phyloP scores from a whole-genome alignment of 208 protist genomes.

The Herpetomonas tarakana region DNA sequence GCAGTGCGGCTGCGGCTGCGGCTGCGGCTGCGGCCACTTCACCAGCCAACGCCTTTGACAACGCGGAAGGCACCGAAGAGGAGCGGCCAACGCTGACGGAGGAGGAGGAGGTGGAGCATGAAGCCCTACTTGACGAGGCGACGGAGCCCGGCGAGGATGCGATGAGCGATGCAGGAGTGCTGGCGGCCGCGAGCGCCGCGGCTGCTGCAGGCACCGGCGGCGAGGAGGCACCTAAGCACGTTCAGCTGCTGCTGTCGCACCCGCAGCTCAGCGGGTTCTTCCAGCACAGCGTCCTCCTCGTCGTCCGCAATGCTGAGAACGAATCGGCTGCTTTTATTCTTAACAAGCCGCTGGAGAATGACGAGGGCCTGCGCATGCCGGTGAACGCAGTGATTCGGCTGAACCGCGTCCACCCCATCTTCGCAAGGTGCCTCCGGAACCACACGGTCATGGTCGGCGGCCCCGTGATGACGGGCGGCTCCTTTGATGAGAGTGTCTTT shows the following conservation, averaged over 20 bases:
- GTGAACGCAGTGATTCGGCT: conserved; percentile 44
- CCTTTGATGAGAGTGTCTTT: conserved; percentile 65
- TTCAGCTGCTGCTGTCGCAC: conserved; percentile 74
- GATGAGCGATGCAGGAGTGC: neutral
- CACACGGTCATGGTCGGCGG: conserved; percentile 80
- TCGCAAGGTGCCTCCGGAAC: conserved; percentile 44
- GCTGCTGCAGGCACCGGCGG: neutral
- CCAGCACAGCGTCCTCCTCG: conserved; percentile 53
- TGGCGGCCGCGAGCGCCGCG: neutral
- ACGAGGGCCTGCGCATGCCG: conserved; percentile 42
- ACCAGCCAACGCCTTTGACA: conserved; percentile 18
- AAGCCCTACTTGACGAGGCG: conserved; percentile 8
- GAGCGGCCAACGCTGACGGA: conserved; percentile 7
- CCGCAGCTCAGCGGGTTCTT: conserved; percentile 73
- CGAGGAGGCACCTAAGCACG: conserved; percentile 26
- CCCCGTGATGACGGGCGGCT: conserved; percentile 58
- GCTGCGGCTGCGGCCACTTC: neutral
- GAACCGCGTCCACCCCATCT: conserved; percentile 59
- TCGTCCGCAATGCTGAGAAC: conserved; percentile 55
- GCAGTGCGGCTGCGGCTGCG: conserved; percentile 10
- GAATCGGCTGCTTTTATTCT: conserved; percentile 69
- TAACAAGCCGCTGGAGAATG: conserved; percentile 67
- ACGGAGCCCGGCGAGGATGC: conserved; percentile 9
- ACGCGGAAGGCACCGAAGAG: conserved; percentile 12
- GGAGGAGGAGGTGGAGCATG: conserved; percentile 20